Conservation (phyloP, 2,329 filamentous ascomycete species). For the Colletotrichum tropicicola region DNA sequence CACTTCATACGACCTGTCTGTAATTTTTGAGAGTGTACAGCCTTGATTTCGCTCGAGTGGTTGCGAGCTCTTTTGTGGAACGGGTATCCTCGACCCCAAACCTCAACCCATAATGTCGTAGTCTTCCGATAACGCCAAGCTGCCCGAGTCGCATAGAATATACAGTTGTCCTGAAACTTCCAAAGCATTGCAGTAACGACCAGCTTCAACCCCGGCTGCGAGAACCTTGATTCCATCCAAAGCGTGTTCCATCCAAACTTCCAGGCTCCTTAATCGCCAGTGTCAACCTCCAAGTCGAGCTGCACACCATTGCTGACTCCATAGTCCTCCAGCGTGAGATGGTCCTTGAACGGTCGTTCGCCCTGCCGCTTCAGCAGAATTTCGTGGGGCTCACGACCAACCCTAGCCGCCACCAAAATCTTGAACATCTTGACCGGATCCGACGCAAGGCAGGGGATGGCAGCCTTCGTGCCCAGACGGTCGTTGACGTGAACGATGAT, state of each 20-base stretch:
- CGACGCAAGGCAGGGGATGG: slow-evolving; percentile 86
- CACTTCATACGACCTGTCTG: no score
- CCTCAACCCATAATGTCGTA: not conserved
- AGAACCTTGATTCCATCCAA: not conserved
- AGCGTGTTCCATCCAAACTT: not conserved
- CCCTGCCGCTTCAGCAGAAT: slow-evolving; percentile 93
- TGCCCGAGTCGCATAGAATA: not conserved
- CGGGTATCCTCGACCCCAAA: slow-evolving; percentile 15
- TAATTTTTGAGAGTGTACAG: no score
- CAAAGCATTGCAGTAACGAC: not conserved
- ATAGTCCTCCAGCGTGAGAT: slow-evolving; percentile 88
- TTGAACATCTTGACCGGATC: slow-evolving; percentile 91
- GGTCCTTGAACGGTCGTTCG: slow-evolving; percentile 92
- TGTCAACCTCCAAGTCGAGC: slow-evolving; percentile 69
- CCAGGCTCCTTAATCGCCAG: slow-evolving; percentile 57
- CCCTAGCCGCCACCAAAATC: slow-evolving; percentile 87
- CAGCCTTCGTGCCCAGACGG: slow-evolving; percentile 93
- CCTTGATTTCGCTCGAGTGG: not conserved
- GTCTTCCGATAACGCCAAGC: slow-evolving; percentile 14
- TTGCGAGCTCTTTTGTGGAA: not conserved
- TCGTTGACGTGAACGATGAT: slow-evolving; percentile 96
- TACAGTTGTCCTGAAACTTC: not conserved
- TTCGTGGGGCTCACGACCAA: slow-evolving; percentile 89
- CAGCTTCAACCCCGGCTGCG: not conserved
- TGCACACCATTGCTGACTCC: slow-evolving; percentile 91